phyloP scores from a whole-genome alignment of 208 protist genomes.

The Angomonas ambiguus region DNA sequence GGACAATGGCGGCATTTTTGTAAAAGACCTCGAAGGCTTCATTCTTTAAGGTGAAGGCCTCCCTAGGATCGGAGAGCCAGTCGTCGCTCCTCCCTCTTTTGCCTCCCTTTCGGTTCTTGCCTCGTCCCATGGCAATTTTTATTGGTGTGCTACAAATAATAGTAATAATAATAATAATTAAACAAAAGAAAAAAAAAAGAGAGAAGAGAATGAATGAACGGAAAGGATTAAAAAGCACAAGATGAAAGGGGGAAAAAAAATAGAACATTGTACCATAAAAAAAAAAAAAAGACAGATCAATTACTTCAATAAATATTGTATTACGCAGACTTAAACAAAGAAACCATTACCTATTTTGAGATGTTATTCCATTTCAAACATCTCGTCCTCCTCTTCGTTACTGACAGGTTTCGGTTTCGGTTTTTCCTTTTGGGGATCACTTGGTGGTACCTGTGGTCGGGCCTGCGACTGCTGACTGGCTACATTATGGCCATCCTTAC shows the following conservation, averaged over 20 bases:
- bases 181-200: background rate
- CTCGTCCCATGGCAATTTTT: conserved; percentile 45
- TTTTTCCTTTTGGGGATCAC: conserved; percentile 39
- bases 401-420: conserved; percentile 30
- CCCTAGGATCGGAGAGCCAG: conserved; percentile 64
- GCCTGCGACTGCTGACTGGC: conserved; percentile 24
- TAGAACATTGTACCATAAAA: too few species aligned
- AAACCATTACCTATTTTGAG: too few species aligned
- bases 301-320: too few species aligned
- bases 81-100: conserved; percentile 57
- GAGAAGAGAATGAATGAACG: conserved; percentile 7
- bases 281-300: too few species aligned
- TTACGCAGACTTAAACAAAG: too few species aligned
- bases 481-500: conserved; percentile 84
- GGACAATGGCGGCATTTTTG: conserved; percentile 45
- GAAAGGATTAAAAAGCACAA: conserved; percentile 2
- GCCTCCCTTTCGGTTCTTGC: conserved; percentile 64
- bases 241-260: too few species aligned
- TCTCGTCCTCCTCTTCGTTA: conserved; percentile 45
- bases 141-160: background rate
- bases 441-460: conserved; percentile 22
- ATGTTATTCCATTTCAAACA: conserved; percentile 87
- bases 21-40: conserved; percentile 69
- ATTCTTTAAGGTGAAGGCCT: conserved; percentile 53
- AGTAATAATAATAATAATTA: background rate